Evolutionary conservation across 768 basidiomycete genomes (phyloP).

Genomic region (Fomitopsis pulvina): DNA sequence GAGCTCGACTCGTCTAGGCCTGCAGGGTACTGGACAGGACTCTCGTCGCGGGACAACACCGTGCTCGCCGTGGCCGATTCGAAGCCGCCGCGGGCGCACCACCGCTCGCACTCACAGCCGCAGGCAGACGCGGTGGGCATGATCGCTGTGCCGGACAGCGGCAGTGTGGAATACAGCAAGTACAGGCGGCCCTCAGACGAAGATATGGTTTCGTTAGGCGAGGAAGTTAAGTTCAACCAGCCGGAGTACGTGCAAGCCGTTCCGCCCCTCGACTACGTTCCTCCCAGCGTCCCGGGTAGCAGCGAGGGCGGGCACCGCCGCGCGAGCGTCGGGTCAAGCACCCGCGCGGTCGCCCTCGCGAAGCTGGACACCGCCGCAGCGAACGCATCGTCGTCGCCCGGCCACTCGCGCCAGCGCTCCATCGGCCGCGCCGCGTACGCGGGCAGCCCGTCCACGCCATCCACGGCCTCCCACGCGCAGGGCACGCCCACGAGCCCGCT

Average conservation of each 20-base stretch:
- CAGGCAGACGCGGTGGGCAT: constrained; percentile 1
- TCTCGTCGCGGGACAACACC: constrained; percentile 16
- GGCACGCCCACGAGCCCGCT: not conserved
- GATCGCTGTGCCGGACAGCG: not conserved
- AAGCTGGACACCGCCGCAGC: constrained; percentile 8
- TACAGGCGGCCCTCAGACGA: not conserved
- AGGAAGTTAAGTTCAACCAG: constrained; percentile 10
- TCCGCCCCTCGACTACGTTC: constrained; percentile 3
- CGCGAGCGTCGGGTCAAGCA: constrained; percentile 2
- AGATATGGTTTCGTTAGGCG: constrained; percentile 7
- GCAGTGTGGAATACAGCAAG: not conserved
- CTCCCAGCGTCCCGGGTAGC: constrained; percentile 1
- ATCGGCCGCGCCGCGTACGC: not conserved
- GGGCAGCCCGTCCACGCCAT: not conserved
- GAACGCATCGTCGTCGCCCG: not conserved
- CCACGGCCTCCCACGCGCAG: not conserved
- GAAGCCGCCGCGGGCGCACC: not conserved
- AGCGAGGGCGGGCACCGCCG: constrained; percentile 2
- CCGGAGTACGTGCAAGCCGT: constrained; percentile 12
- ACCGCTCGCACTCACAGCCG: not conserved
- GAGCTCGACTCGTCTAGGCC: constrained; percentile 1
- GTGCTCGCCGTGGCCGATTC: constrained; percentile 9
- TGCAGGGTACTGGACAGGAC: constrained; percentile 15
- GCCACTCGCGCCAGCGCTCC: not conserved
- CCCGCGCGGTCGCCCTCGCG: constrained; percentile 13